These are phyloP conservation scores for Amphibolis antarctica DNA, from an alignment of 106 monocot species.

Conservation along the genomic window DNA sequence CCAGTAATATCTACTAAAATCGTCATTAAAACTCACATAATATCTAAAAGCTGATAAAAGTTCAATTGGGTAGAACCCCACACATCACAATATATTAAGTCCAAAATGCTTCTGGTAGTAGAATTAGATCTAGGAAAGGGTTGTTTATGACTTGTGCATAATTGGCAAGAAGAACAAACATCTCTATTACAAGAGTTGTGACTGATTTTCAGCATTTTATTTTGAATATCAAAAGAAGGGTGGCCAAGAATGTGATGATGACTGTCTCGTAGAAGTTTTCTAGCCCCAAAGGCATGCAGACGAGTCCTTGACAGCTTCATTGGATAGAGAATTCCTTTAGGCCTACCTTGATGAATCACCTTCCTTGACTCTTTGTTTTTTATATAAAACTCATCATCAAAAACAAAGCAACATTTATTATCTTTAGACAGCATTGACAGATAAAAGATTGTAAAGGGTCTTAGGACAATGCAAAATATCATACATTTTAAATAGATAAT, in stretches of 20 bases:
- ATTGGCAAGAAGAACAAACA: background rate
- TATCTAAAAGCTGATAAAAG: background rate
- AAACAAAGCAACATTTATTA: background rate
- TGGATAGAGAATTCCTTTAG: background rate
- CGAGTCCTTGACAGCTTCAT: background rate
- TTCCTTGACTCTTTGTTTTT: background rate
- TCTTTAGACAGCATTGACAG: background rate
- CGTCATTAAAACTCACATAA: background rate
- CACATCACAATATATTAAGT: too few relatives aligned
- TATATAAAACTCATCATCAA: background rate
- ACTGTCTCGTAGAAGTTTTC: background rate
- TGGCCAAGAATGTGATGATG: background rate
- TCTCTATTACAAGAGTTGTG: background rate
- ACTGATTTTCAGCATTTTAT: background rate
- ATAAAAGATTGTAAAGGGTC: background rate
- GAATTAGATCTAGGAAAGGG: background rate
- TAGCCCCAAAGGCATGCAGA: background rate
- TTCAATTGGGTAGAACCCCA: too few relatives aligned
- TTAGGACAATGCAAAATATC: background rate
- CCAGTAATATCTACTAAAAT: background rate
- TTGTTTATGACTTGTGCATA: background rate
- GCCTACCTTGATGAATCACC: background rate
- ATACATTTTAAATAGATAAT: background rate
- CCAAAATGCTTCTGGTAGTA: background rate
- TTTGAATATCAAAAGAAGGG: background rate